A percentile compares a stretch with the other conserved stretches of the same genome.
Conservation (phyloP, 495 filamentous ascomycete genomes). For the Venustampulla echinocandica region DNA sequence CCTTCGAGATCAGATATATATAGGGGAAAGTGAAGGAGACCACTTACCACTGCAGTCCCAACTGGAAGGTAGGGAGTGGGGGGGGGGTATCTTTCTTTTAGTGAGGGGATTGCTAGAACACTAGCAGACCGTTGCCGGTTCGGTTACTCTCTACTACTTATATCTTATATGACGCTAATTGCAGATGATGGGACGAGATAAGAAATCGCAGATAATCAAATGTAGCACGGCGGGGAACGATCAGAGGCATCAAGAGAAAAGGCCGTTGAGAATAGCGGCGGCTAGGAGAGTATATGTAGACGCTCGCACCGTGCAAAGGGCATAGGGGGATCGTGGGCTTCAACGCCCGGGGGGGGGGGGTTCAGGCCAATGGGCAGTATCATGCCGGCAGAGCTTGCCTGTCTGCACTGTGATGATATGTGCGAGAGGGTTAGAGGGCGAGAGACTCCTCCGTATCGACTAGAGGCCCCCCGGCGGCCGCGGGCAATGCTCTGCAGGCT, state of each 20-base stretch:
- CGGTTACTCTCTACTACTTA: no score
- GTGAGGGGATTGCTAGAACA: constrained; percentile 13
- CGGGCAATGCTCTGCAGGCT: no score
- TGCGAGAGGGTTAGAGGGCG: no score
- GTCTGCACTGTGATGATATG: constrained; percentile 19
- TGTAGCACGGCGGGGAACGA: constrained; percentile 11
- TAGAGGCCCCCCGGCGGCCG: no score
- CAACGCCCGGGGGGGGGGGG: constrained; percentile 15
- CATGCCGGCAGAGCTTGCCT: constrained; percentile 10
- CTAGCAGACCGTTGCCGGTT: constrained; percentile 25
- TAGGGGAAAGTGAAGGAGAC: no score
- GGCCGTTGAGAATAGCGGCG: constrained; percentile 16
- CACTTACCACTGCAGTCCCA: not conserved
- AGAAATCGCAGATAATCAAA: constrained; percentile 18
- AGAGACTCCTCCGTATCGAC: no score
- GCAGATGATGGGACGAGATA: constrained; percentile 7
- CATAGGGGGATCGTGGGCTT: constrained; percentile 12
- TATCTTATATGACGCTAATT: constrained; percentile 14
- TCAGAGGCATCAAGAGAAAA: constrained; percentile 23
- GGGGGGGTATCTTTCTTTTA: constrained; percentile 18
- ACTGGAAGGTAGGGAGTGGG: constrained; percentile 12
- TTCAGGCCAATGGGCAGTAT: constrained; percentile 19
- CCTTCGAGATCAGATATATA: no score
- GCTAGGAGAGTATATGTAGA: constrained; percentile 22
- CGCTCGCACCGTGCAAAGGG: no score